Conservation (phyloP, 176 grass and related monocot genomes). For the Rhipidocladum racemiflorum region DNA sequence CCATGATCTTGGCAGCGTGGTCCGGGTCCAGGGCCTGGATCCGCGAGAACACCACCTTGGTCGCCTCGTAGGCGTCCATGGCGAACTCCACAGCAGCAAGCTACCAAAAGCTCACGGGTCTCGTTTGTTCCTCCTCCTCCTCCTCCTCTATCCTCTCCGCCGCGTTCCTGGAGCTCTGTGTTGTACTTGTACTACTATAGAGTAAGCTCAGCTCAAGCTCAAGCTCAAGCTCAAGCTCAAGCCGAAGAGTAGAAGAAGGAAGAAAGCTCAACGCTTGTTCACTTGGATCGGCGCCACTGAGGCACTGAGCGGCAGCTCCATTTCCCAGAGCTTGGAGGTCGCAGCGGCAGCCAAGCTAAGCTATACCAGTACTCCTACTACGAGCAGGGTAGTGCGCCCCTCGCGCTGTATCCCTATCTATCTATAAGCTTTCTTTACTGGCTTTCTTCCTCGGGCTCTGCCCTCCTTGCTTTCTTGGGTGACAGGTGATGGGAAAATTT, state of each 20-base stretch:
- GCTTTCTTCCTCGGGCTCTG: not conserved
- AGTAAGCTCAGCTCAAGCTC: not conserved
- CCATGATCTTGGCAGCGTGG: conserved; percentile 96
- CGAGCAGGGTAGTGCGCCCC: conserved; percentile 37
- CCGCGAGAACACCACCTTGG: conserved; percentile 93
- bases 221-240: too few species aligned
- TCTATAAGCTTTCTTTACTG: conserved; percentile 16
- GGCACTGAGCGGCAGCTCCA: conserved; percentile 26
- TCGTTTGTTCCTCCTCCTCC: not conserved
- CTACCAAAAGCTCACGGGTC: not conserved
- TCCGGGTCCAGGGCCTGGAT: conserved; percentile 92
- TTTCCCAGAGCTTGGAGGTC: conserved; percentile 13
- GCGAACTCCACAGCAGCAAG: not conserved
- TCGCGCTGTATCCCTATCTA: conserved; percentile 43
- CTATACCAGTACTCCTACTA: not conserved
- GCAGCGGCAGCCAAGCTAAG: conserved; percentile 29
- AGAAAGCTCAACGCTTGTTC: not conserved
- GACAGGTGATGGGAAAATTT: not conserved
- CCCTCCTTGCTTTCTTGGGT: not conserved
- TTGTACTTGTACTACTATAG: not conserved
- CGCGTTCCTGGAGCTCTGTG: not conserved
- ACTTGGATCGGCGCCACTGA: not conserved
- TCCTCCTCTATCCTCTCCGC: not conserved
- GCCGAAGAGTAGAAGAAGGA: not conserved
- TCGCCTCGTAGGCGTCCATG: conserved; percentile 98